Evolutionary conservation across 2,329 filamentous ascomycete species (phyloP).

Genomic region (Fusarium sp.): DNA sequence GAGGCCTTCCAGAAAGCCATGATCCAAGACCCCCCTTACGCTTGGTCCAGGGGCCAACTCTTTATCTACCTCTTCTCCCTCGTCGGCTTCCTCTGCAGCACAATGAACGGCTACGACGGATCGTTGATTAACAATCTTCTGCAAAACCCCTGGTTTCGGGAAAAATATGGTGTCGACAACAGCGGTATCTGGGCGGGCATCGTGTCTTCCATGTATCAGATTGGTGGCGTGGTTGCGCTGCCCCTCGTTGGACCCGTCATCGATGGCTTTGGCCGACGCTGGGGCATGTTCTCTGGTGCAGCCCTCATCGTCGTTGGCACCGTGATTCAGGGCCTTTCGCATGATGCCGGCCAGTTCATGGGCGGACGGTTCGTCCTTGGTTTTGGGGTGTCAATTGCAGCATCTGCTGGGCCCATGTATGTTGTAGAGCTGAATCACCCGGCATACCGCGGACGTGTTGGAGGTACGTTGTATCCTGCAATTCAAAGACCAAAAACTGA

Average conservation of each 20-base stretch:
- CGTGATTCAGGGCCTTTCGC: neutral
- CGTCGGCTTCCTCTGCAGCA: neutral
- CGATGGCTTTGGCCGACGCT: conserved; percentile 55
- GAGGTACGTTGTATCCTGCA: neutral
- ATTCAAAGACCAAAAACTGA: neutral
- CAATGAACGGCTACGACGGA: neutral
- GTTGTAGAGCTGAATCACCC: conserved; percentile 65
- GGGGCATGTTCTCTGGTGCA: conserved; percentile 55
- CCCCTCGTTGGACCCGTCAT: conserved; percentile 55
- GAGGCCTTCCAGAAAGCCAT: neutral
- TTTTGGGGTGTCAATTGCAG: conserved; percentile 59
- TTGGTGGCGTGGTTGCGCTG: conserved; percentile 56
- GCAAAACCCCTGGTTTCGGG: neutral
- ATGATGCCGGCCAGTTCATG: conserved; percentile 51
- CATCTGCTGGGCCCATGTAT: conserved; percentile 54
- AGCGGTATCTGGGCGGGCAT: conserved; percentile 18
- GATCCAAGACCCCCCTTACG: neutral
- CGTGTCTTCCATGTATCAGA: conserved; percentile 60
- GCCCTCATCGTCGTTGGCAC: conserved; percentile 57
- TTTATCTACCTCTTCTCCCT: neutral
- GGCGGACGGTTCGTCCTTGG: conserved; percentile 67
- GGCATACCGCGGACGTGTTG: neutral
- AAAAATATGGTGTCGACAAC: neutral
- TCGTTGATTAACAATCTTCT: neutral
- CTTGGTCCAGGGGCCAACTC: neutral